These are phyloP conservation scores for Trypanosoma brucei DNA, from an alignment of 208 protist genomes.

Conservation along the genomic window DNA sequence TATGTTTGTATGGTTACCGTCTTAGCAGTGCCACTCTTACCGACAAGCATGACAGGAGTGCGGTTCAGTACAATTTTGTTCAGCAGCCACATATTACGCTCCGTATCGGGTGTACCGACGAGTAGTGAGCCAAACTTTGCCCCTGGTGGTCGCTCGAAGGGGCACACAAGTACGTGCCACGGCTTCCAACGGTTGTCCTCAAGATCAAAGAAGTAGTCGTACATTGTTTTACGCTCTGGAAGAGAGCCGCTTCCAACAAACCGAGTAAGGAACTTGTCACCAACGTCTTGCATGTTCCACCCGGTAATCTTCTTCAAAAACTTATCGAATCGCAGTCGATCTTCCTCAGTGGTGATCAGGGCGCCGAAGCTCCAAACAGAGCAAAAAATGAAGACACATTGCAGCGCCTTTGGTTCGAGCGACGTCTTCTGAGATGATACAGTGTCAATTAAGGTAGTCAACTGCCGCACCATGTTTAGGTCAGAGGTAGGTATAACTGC, in stretches of 20 bases:
- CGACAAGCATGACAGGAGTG: conserved; percentile 94
- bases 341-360: conserved; percentile 62
- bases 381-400: conserved; percentile 94
- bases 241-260: conserved; percentile 89
- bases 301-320: conserved; percentile 93
- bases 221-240: conserved; percentile 92
- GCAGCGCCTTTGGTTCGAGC: conserved; percentile 87
- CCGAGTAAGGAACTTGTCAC: conserved; percentile 87
- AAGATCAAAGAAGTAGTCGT: conserved; percentile 97
- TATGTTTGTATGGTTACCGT: conserved; percentile 97
- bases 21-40: conserved; percentile 98
- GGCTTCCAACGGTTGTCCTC: conserved; percentile 92
- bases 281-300: conserved; percentile 89
- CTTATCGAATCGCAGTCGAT: conserved; percentile 91
- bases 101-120: conserved; percentile 98
- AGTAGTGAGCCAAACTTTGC: conserved; percentile 95
- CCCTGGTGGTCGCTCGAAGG: conserved; percentile 83
- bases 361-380: conserved; percentile 96
- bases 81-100: conserved; percentile 96
- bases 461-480: conserved; percentile 94
- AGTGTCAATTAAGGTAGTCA: conserved; percentile 89
- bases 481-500: conserved; percentile 82
- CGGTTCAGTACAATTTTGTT: conserved; percentile 90
- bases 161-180: conserved; percentile 92
- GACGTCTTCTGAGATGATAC: conserved; percentile 65